A percentile compares a stretch with the other conserved stretches of the same genome.
Conservation (phyloP, 129 eudicot species). For the Deinandra increscens region DNA sequence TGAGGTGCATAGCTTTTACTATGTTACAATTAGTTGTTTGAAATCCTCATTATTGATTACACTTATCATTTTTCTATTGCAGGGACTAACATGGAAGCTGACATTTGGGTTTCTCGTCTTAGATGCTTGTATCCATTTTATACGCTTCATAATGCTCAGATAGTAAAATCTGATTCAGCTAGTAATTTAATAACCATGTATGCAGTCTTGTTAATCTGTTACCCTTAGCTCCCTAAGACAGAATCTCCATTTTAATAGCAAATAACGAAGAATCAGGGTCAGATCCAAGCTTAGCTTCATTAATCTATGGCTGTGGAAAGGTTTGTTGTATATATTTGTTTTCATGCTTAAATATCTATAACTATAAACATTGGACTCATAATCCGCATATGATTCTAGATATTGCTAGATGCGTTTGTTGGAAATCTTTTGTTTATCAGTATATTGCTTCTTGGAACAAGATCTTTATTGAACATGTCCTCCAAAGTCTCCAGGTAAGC, state of each 20-base stretch:
- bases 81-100: slow-evolving; percentile 62
- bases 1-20: slow-evolving; percentile 41
- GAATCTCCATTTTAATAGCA: slow-evolving; percentile 42
- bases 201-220: not conserved
- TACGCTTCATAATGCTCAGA: not conserved
- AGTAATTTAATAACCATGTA: slow-evolving; percentile 17
- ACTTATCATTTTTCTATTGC: slow-evolving; percentile 20
- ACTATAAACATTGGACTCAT: not conserved
- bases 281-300: slow-evolving; percentile 31
- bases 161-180: not conserved
- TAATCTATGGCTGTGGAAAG: slow-evolving; percentile 46
- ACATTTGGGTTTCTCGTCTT: slow-evolving; percentile 49
- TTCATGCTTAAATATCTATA: slow-evolving; percentile 10
- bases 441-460: slow-evolving; percentile 43
- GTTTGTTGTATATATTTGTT: slow-evolving; percentile 28
- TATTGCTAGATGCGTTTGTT: slow-evolving; percentile 39
- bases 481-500: slow-evolving; percentile 40
- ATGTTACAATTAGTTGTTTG: slow-evolving; percentile 17
- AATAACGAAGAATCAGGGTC: slow-evolving; percentile 36
- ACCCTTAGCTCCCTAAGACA: slow-evolving; percentile 64
- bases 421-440: slow-evolving; percentile 55
- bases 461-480: slow-evolving; percentile 36
- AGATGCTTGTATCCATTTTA: slow-evolving; percentile 76
- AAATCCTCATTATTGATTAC: slow-evolving; percentile 2
- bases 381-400: slow-evolving; percentile 36